Evolutionary conservation across 805 yeast genomes (phyloP).

Genomic region (Metschnikowia hibisci): DNA sequence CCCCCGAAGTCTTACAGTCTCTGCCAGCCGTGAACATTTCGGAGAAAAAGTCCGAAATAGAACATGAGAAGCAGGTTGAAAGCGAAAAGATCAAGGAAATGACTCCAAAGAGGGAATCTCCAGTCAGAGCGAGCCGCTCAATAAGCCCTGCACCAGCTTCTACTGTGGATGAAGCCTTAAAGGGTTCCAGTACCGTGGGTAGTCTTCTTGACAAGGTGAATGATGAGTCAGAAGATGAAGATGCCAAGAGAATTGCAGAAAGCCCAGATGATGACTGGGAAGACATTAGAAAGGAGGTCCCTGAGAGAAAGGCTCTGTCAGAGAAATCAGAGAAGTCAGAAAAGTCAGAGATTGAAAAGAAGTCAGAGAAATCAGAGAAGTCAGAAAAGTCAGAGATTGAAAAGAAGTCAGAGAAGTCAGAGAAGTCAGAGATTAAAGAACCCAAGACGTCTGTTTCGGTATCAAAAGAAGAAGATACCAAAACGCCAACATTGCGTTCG

Average conservation of each 20-base stretch:
- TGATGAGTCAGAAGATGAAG: constrained; percentile 39
- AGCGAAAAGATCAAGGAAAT: constrained; percentile 1
- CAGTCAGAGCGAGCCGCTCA: background rate
- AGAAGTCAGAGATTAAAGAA: background rate
- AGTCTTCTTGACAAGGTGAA: constrained; percentile 35
- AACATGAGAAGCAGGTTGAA: constrained; percentile 7
- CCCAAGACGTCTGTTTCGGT: constrained; percentile 12
- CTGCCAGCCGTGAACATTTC: constrained; percentile 31
- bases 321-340: background rate
- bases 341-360: background rate
- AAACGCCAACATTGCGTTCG: constrained; percentile 56
- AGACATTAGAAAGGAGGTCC: constrained; percentile 31
- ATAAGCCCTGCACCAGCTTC: constrained; percentile 11
- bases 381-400: constrained; percentile 4
- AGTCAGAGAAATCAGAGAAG: too few species aligned
- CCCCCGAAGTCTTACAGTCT: constrained; percentile 45
- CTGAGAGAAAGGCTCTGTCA: background rate
- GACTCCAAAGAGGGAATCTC: background rate
- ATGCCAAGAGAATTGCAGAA: constrained; percentile 18
- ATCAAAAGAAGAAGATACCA: constrained; percentile 2
- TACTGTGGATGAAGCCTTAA: constrained; percentile 32
- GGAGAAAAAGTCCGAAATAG: constrained; percentile 17
- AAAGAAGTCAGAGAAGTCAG: background rate
- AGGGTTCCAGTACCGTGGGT: constrained; percentile 34
- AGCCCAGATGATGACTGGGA: constrained; percentile 38